phyloP scores from a whole-genome alignment of 1,284 basidiomycete species.

The Phellinidium pouzarii region DNA sequence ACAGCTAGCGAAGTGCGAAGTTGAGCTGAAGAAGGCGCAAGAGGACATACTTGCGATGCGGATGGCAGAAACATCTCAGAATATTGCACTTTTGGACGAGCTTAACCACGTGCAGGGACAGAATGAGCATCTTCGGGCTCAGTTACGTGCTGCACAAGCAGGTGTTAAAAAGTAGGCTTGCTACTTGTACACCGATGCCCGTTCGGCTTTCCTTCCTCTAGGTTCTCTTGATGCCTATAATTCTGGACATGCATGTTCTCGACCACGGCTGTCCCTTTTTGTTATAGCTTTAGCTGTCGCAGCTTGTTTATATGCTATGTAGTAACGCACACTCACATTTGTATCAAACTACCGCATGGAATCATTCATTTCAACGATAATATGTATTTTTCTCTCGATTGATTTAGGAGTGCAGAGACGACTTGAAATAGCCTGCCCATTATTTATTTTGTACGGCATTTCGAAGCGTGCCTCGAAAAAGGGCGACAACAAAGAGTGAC shows the following conservation, averaged over 20 bases:
- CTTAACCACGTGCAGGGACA: conserved; percentile 73
- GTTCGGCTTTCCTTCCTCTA: conserved; percentile 5
- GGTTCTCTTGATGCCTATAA: neutral
- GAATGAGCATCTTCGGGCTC: conserved; percentile 61
- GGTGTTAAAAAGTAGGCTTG: conserved; percentile 10
- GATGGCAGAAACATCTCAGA: conserved; percentile 60
- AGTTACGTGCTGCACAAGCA: conserved; percentile 44
- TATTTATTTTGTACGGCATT: neutral
- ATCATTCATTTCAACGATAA: conserved; percentile 2
- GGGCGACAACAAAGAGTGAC: neutral
- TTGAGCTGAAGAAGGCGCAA: conserved; percentile 37
- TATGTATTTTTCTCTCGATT: neutral
- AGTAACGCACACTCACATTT: conserved; percentile 8
- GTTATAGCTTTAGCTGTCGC: neutral
- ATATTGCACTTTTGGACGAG: conserved; percentile 69
- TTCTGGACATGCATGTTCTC: neutral
- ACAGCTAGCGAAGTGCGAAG: conserved; percentile 41
- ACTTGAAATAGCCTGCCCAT: too few relatives aligned
- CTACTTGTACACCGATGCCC: neutral
- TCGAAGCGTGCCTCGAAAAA: neutral
- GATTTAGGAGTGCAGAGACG: too few relatives aligned
- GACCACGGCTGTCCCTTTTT: neutral
- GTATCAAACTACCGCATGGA: conserved; percentile 11
- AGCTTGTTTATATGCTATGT: conserved; percentile 19
- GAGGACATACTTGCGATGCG: conserved; percentile 54